phyloP scores from a whole-genome alignment of 352 stramenopile genomes.

The Globisporangium nunn region DNA sequence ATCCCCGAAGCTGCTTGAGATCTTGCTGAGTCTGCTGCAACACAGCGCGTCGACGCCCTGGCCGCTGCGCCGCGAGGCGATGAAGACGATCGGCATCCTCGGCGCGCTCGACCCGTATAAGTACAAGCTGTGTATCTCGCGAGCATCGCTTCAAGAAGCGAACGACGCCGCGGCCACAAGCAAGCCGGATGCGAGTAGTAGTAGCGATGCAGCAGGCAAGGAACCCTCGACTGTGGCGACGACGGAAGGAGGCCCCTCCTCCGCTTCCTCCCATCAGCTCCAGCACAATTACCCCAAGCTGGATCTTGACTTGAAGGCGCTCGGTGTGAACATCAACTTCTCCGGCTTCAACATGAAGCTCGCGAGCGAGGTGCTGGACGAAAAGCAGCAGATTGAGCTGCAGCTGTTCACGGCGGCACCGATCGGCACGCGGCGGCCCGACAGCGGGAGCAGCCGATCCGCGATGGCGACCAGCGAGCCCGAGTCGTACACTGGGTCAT shows the following conservation, averaged over 20 bases:
- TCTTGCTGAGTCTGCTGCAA: slow-evolving; percentile 92
- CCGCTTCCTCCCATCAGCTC: slow-evolving; percentile 11
- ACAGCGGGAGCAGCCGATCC: slow-evolving; percentile 14
- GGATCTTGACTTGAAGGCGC: slow-evolving; percentile 48
- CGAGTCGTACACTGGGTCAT: slow-evolving; percentile 7
- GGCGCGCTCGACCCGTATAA: slow-evolving; percentile 94
- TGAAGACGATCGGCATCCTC: slow-evolving; percentile 95
- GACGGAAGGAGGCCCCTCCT: not conserved
- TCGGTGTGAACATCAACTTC: slow-evolving; percentile 50
- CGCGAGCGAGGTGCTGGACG: slow-evolving; percentile 57
- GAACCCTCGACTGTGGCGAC: not conserved
- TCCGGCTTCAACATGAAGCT: slow-evolving; percentile 46
- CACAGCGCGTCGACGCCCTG: slow-evolving; percentile 87
- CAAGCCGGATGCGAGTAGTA: slow-evolving; percentile 12
- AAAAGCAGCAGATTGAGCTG: slow-evolving; percentile 85
- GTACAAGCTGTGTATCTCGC: slow-evolving; percentile 83
- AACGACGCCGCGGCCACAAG: slow-evolving; percentile 41
- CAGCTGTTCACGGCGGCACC: slow-evolving; percentile 80
- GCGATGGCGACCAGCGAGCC: slow-evolving; percentile 3
- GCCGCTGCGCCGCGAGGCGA: slow-evolving; percentile 91
- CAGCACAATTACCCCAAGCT: slow-evolving; percentile 37
- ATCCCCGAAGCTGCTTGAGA: slow-evolving; percentile 93
- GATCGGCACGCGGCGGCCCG: slow-evolving; percentile 70
- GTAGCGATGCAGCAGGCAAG: slow-evolving; percentile 7
- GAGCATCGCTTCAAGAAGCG: slow-evolving; percentile 55